Conservation (phyloP, 208 protist species). For the Trypanosoma lewisi region DNA sequence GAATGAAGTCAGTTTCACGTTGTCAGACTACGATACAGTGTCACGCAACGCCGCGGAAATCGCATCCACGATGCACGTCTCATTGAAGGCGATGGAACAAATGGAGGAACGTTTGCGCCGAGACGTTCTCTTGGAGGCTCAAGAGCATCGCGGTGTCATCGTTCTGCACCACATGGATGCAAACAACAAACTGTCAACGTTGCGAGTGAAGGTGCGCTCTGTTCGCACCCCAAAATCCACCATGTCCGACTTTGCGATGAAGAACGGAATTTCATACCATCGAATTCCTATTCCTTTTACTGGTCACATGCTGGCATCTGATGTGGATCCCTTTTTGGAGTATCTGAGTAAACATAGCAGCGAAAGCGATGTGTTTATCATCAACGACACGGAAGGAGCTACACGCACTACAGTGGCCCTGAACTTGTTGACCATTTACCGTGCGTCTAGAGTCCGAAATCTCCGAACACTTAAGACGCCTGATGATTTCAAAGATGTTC, state of each 20-base stretch:
- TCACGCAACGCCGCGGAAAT: slow-evolving; percentile 20
- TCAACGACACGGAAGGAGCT: slow-evolving; percentile 77
- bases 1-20: slow-evolving; percentile 78
- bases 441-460: slow-evolving; percentile 38
- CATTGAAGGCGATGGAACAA: slow-evolving; percentile 77
- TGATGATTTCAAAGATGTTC: slow-evolving; percentile 38
- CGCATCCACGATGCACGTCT: slow-evolving; percentile 84
- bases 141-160: slow-evolving; percentile 70
- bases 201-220: slow-evolving; percentile 61
- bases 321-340: slow-evolving; percentile 80
- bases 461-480: slow-evolving; percentile 46
- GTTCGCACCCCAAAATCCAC: slow-evolving; percentile 62
- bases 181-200: slow-evolving; percentile 31
- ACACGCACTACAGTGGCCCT: slow-evolving; percentile 76
- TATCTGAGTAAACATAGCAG: slow-evolving; percentile 43
- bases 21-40: slow-evolving; percentile 62
- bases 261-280: slow-evolving; percentile 56
- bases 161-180: slow-evolving; percentile 64
- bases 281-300: slow-evolving; percentile 83
- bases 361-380: slow-evolving; percentile 61
- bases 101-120: slow-evolving; percentile 83
- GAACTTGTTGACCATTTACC: slow-evolving; percentile 77
- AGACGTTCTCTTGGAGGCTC: slow-evolving; percentile 78
- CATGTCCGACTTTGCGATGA: slow-evolving; percentile 70
- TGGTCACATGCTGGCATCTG: slow-evolving; percentile 69